Base-by-base conservation (phyloP, 345 rosid genomes). In the Nasturtium officinale region DNA sequence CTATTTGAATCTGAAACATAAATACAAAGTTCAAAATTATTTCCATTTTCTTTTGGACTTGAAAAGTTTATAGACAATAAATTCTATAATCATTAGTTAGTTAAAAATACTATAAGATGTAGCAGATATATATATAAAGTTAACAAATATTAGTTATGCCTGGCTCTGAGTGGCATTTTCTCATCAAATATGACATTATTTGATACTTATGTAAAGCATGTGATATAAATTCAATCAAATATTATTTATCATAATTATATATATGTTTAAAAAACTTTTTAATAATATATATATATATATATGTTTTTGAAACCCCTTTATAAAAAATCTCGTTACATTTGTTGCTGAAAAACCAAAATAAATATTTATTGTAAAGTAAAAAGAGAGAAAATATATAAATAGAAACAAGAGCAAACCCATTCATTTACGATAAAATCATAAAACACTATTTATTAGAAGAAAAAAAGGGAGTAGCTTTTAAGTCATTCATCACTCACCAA, bases 391-490 rank as follows among this genome's bases (percentile, higher is more conserved):
- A 51, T 23, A 7, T 51, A 5, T 15, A 5, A 42, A n/a, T 47
- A 2, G 5, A 25, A 45, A 15, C 47, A 69, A 9, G 48, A 70
- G 11, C 21, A 72, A 72, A 71, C 51, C 23, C 17, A 35, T 71
- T 32, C 17, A 6, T 61, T 58, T 47, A 33, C 25, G 57, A 26
- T 58, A 45, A 26, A 45, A 46, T 29, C 9, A 15, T 28, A 10
- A 43, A 16, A 29, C 26, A 62, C 16, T 13, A 16, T 45, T 54
- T 28, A 26, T 54, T 48, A 2, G 47, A 43, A 15, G 6, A 17
- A n/a, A 15, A 58, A 38, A 17, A 26, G 51, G n/a, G 28, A 54
- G 77, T 73, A 73, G 56, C 64, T 72, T 72, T 43, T 8, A 40
- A 42, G 54, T 62, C 63, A 72, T 53, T 72, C 55, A 40, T 40